A percentile compares a stretch with the other conserved stretches of the same genome.
Conservation (phyloP, 768 basidiomycete genomes). For the Auriscalpium orientale region DNA sequence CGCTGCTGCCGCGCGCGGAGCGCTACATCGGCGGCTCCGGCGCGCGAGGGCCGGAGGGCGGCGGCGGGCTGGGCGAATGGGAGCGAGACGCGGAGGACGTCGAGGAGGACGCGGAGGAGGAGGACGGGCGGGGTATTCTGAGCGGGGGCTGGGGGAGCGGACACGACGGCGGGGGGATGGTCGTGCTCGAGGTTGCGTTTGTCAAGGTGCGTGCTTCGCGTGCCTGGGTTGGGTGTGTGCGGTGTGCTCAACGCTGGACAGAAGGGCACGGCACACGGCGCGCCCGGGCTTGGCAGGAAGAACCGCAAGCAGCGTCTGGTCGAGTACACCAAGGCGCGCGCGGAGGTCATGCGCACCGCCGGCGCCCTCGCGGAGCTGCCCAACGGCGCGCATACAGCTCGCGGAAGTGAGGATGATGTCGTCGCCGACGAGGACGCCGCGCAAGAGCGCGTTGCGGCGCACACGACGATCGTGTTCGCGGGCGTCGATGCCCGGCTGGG, state of each 20-base stretch:
- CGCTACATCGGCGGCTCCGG: slow-evolving; percentile 39
- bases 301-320: slow-evolving; percentile 60
- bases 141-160: slow-evolving; percentile 74
- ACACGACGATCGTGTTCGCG: slow-evolving; percentile 12
- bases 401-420: slow-evolving; percentile 2
- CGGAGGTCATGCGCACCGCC: slow-evolving; percentile 31
- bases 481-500: slow-evolving; percentile 9
- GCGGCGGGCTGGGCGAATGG: slow-evolving; percentile 13
- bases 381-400: slow-evolving; percentile 4
- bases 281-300: slow-evolving; percentile 39
- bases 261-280: slow-evolving; percentile 47
- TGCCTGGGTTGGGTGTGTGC: background rate
- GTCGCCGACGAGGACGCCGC: slow-evolving; percentile 9
- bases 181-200: slow-evolving; percentile 58
- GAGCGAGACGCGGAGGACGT: slow-evolving; percentile 26
- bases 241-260: slow-evolving; percentile 15
- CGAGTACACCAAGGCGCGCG: slow-evolving; percentile 59
- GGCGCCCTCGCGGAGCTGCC: background rate
- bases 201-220: slow-evolving; percentile 41
- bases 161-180: slow-evolving; percentile 72
- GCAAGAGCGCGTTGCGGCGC: slow-evolving; percentile 9
- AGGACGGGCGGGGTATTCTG: slow-evolving; percentile 54
- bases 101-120: slow-evolving; percentile 27
- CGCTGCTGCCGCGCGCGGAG: slow-evolving; percentile 35
- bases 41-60: slow-evolving; percentile 6